These are phyloP conservation scores for Saccharomyces hybrid DNA, from an alignment of 1,139 yeast species.

Conservation along the genomic window DNA sequence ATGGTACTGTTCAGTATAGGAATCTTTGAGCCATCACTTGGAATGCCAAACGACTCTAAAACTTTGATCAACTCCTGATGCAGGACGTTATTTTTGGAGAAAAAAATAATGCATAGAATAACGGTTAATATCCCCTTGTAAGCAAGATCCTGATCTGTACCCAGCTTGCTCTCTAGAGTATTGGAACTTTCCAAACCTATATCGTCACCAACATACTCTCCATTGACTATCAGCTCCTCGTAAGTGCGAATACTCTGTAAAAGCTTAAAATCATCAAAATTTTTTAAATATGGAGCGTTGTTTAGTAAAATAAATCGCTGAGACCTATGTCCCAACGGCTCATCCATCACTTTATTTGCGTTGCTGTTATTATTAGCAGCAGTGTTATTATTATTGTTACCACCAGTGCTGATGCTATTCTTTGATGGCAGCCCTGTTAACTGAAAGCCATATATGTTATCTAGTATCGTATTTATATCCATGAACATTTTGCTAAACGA, in stretches of 20 bases:
- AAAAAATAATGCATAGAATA: constrained; percentile 17
- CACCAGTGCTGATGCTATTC: background rate
- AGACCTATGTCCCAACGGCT: constrained; percentile 12
- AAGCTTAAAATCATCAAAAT: constrained; percentile 15
- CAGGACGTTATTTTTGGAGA: constrained; percentile 25
- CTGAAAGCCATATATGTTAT: constrained; percentile 23
- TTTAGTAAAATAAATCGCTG: constrained; percentile 20
- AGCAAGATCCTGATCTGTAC: constrained; percentile 16
- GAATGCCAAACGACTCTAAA: constrained; percentile 24
- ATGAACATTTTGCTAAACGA: constrained; percentile 13
- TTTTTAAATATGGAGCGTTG: constrained; percentile 9
- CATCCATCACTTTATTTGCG: background rate
- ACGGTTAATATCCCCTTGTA: constrained; percentile 22
- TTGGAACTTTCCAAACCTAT: constrained; percentile 7
- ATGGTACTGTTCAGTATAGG: constrained; percentile 20
- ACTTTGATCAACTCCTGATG: constrained; percentile 20
- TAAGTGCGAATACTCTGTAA: constrained; percentile 11
- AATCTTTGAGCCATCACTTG: constrained; percentile 22
- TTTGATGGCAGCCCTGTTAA: constrained; percentile 17
- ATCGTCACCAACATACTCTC: constrained; percentile 17
- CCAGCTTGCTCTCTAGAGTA: constrained; percentile 9
- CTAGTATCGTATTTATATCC: constrained; percentile 16
- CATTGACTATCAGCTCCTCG: constrained; percentile 13
- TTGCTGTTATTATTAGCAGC: too few relatives aligned
- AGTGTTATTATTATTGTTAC: background rate